These are phyloP conservation scores for Ophiosphaerella herpotricha DNA, from an alignment of 2,329 filamentous ascomycete species.

Conservation along the genomic window DNA sequence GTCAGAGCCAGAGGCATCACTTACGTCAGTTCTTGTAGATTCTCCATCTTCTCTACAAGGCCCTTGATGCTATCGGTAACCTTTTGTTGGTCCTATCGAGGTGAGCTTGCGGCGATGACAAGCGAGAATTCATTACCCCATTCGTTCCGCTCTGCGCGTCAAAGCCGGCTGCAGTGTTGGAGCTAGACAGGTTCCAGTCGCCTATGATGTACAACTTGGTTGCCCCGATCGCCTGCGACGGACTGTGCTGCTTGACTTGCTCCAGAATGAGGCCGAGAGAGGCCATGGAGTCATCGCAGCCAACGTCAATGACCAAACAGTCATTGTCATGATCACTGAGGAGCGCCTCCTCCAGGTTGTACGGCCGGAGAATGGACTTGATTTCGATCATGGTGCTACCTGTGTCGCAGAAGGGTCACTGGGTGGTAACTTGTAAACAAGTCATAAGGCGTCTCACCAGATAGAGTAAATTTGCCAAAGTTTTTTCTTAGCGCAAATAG, in stretches of 20 bases:
- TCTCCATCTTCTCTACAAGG: constrained; percentile 25
- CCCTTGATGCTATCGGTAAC: constrained; percentile 10
- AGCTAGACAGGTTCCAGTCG: constrained; percentile 18
- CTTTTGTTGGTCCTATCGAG: background rate
- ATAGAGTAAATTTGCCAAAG: too few relatives aligned
- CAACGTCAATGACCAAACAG: constrained; percentile 26
- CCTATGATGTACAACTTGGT: constrained; percentile 36
- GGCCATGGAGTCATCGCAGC: constrained; percentile 5
- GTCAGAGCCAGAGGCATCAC: constrained; percentile 4
- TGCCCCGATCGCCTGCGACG: background rate
- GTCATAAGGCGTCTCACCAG: background rate
- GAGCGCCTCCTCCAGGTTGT: constrained; percentile 14
- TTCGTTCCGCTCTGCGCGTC: background rate
- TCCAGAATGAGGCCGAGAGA: constrained; percentile 16
- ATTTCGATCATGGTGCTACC: constrained; percentile 16
- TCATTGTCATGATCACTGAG: constrained; percentile 10
- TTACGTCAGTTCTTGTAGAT: constrained; percentile 36
- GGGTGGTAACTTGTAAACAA: background rate
- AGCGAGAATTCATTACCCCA: background rate
- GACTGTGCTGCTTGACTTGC: constrained; percentile 5
- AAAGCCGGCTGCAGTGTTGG: background rate
- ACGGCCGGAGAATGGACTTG: constrained; percentile 15
- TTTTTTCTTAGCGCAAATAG: too few relatives aligned
- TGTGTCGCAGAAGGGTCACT: background rate
- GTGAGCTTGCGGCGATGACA: background rate